Conservation (phyloP, 2,329 filamentous ascomycete species). For the Didymella glomerata region DNA sequence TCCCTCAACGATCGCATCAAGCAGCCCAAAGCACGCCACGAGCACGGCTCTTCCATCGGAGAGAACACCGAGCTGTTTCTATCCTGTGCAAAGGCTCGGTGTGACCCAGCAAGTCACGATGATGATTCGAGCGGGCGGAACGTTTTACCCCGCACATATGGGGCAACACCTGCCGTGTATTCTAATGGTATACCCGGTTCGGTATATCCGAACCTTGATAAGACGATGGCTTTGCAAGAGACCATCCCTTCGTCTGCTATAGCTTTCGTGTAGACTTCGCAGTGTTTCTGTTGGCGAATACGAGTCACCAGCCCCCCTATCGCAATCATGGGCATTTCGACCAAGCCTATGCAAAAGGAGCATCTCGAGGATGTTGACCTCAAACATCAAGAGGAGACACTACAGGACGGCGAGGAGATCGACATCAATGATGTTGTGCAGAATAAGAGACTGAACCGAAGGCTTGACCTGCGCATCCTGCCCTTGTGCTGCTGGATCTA, state of each 20-base stretch:
- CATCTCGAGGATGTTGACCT: slow-evolving; percentile 8
- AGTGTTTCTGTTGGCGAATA: background rate
- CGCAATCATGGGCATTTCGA: background rate
- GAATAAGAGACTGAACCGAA: slow-evolving; percentile 8
- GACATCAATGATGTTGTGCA: slow-evolving; percentile 9
- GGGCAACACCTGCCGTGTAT: background rate
- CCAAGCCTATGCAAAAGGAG: slow-evolving; percentile 6
- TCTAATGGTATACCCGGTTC: slow-evolving; percentile 7
- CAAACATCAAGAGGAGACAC: background rate
- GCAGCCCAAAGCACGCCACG: no score
- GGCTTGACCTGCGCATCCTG: slow-evolving; percentile 65
- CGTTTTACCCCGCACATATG: slow-evolving; percentile 18
- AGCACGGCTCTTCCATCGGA: background rate
- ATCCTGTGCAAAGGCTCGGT: no score
- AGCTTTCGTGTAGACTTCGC: background rate
- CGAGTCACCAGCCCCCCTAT: background rate
- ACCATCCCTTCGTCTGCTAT: background rate
- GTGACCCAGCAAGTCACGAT: background rate
- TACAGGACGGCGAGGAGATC: slow-evolving; percentile 4
- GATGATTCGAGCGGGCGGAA: slow-evolving; percentile 1
- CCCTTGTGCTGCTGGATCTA: slow-evolving; percentile 71
- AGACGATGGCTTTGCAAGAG: background rate
- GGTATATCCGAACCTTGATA: slow-evolving; percentile 3
- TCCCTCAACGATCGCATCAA: no score
- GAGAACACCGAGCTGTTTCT: background rate